These are phyloP conservation scores for Globisporangium acanthophoron DNA, from an alignment of 352 stramenopile species.

Conservation along the genomic window DNA sequence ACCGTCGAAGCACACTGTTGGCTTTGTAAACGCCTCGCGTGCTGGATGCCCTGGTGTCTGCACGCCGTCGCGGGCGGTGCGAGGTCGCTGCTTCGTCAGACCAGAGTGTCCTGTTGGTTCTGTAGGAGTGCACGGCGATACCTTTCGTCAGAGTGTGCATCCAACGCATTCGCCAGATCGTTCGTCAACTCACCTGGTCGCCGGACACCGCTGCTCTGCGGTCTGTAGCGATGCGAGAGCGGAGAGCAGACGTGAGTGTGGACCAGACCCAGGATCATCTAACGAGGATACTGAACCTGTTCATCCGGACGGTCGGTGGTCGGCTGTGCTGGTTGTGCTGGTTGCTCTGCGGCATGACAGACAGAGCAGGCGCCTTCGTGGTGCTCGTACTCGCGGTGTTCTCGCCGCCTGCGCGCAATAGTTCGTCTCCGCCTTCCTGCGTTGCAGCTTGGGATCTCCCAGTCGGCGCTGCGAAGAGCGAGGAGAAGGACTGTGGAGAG, in stretches of 20 bases:
- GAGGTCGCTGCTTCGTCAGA: slow-evolving; percentile 33
- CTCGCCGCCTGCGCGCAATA: slow-evolving; percentile 3
- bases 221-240: slow-evolving; percentile 13
- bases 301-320: slow-evolving; percentile 4
- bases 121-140: background rate
- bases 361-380: background rate
- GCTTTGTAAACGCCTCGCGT: slow-evolving; percentile 9
- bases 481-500: slow-evolving; percentile 27
- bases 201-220: slow-evolving; percentile 45
- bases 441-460: slow-evolving; percentile 4
- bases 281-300: background rate
- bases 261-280: background rate
- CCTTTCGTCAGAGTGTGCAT: background rate
- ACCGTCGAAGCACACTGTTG: slow-evolving; percentile 15
- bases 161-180: background rate
- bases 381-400: background rate
- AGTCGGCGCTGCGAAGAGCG: slow-evolving; percentile 16
- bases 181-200: slow-evolving; percentile 16
- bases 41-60: slow-evolving; percentile 1
- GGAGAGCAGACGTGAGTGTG: background rate
- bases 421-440: slow-evolving; percentile 6
- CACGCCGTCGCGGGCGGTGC: slow-evolving; percentile 39
- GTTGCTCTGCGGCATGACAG: slow-evolving; percentile 5
- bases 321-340: slow-evolving; percentile 11
- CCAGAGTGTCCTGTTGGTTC: slow-evolving; percentile 1